Base-by-base conservation (phyloP, 495 filamentous ascomycete genomes). In the Lasiosphaeria miniovina region DNA sequence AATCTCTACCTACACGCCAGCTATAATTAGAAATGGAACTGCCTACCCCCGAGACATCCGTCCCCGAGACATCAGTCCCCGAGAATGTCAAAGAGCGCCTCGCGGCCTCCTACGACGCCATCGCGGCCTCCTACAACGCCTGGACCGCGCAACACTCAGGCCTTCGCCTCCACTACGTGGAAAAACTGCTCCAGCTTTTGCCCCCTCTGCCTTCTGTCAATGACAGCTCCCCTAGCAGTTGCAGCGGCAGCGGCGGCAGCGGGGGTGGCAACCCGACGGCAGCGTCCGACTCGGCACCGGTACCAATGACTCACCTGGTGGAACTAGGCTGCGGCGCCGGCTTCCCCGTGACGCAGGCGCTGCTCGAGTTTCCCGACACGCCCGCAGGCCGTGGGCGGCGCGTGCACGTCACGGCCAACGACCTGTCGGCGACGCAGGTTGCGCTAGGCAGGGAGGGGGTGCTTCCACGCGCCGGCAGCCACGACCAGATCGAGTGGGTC, bases 321-420 rank as follows among this genome's bases (percentile, higher is more conserved):
- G 73, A 75, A 32, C 67, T 74, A 8, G 74, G 74, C 31, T 72
- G 72, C 52, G 74, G 74, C 36, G 51, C 65, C 14, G 74, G 74
- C 31, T 33, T 65, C 24, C 74, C 74, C 3, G 61, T 71, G 10
- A 63, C 67, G 4, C 43, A 61, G 36, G 61, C 36, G n/a, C 61
- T 75, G 9, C 60, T 75, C 4, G 46, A 58, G 7, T 45, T 49
- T 33, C 54, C 53, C 24, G 11, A n/a, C 10, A 51, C 12, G 17
- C 31, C 48, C 15, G 61, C 53, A 4, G 8, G 34, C 43, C 24
- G 24, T 24, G 24, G 24, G 24, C 24, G 24, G 24, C 55, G 46
- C 4, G 51, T 71, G 40, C 9, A 51, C 38, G 36, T 67, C 10
- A 61, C 61, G 6, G 72, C 67, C 48, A 74, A 73, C 57, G 74